Base-by-base conservation (phyloP, 768 basidiomycete genomes). In the Pluteus cervinus region DNA sequence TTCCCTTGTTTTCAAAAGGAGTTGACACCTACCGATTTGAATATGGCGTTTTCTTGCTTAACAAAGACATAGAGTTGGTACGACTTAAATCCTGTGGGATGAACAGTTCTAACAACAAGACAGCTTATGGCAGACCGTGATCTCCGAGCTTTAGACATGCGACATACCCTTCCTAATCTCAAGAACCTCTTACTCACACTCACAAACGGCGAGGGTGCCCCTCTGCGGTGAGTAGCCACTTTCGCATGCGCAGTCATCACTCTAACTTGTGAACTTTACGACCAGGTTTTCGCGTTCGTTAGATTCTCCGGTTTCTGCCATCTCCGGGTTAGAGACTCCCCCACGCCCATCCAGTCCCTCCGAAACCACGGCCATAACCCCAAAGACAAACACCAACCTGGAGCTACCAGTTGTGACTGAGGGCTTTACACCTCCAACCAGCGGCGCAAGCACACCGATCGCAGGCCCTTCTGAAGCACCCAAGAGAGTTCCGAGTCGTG, bases 11-110 rank as follows among this genome's bases (percentile, higher is more conserved):
- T 58, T 82, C 88, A 1, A 87, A 78, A 62, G 92, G 93, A 4
- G 93, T 97, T 41, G 96, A 98, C 55, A 86, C 84, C 29, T 98
- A 97, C 61, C 75, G 96, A 17, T 99, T 94, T 52, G 94, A 98
- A 58, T 99, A 98, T 64, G 96, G 82, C 3, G 94, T 98, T 4
- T 98, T 92, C 58, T 62, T 99, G 28, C 68, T 98, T 22, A 99
- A 99, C 66, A 99, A 98, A 61, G 73, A 99, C 59, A 92, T 99
- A 47, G 94, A 99, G 64, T 70, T 92, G 75, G 92, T 93, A 46
- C 43, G 72, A 43, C 4, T 46, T 17, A 17, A 29, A 28, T 20
- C 30, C 36, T 30, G 34, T 28, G 22, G 20, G 33, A 28, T n/a
- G n/a, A 11, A 22, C 25, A 15, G 28, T 14, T 14, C 22, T 34